These are phyloP conservation scores for Macrophomina pseudophaseolina DNA, from an alignment of 2,329 filamentous ascomycete species.

Conservation along the genomic window DNA sequence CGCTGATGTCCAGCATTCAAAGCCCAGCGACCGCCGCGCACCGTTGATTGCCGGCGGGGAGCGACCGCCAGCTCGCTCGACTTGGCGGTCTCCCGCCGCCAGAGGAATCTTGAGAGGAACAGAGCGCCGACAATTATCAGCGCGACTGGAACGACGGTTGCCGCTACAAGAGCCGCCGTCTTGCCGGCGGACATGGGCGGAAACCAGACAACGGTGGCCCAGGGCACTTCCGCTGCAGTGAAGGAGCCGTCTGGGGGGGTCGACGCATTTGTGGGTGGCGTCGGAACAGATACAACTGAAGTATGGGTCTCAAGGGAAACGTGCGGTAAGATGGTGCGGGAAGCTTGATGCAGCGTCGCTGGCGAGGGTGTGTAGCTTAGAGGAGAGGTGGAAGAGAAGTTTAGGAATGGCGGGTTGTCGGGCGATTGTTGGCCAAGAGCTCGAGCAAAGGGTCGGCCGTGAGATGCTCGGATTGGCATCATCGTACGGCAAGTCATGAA, in stretches of 20 bases:
- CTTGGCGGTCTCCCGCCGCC: not conserved
- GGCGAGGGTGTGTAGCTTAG: not conserved
- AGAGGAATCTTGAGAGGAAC: not conserved
- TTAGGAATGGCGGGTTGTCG: not conserved
- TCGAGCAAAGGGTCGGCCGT: not conserved
- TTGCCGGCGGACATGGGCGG: not conserved
- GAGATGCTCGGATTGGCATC: not conserved
- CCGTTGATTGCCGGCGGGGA: not conserved
- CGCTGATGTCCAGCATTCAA: not conserved
- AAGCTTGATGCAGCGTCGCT: not conserved
- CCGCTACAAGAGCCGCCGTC: not conserved
- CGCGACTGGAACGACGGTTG: not conserved
- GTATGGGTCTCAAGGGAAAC: not conserved
- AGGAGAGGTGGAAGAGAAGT: not conserved
- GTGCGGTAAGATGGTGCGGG: not conserved
- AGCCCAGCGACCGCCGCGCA: not conserved
- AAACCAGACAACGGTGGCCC: not conserved
- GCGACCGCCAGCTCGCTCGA: not conserved
- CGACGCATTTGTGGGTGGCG: not conserved
- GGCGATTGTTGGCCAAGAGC: not conserved
- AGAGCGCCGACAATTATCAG: not conserved
- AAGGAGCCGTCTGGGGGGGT: not conserved
- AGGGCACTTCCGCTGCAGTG: not conserved
- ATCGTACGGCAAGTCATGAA: not conserved
- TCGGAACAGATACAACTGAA: not conserved